These are phyloP conservation scores for Trichoderma lentiforme DNA, from an alignment of 2,329 filamentous ascomycete species.

Conservation along the genomic window DNA sequence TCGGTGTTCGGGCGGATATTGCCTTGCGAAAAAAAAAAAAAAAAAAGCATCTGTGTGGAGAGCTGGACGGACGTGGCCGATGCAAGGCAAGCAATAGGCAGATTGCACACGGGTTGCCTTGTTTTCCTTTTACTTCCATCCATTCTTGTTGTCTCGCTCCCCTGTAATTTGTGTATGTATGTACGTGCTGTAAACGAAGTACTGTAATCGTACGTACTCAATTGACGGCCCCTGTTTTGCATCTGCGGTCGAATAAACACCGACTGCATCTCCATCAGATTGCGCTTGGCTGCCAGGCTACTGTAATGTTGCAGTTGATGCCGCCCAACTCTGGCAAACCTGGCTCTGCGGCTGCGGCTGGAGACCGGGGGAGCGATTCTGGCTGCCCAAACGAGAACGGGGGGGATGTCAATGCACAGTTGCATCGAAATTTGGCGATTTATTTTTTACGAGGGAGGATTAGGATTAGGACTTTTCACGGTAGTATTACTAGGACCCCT, in stretches of 20 bases:
- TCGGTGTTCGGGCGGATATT: not conserved
- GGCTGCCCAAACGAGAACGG: not conserved
- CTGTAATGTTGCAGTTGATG: not conserved
- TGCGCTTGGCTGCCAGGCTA: not conserved
- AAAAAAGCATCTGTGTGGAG: not conserved
- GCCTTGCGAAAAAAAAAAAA: not conserved
- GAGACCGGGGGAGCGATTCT: not conserved
- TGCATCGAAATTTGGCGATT: not conserved
- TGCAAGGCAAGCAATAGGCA: not conserved
- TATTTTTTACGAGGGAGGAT: not conserved
- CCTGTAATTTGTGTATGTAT: not conserved
- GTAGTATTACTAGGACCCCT: not conserved
- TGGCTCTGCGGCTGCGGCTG: not conserved
- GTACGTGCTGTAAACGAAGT: not conserved
- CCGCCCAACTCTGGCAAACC: not conserved
- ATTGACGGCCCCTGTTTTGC: not conserved
- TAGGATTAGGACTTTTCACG: not conserved
- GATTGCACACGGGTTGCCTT: not conserved
- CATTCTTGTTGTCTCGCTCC: not conserved
- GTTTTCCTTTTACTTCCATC: not conserved
- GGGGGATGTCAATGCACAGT: not conserved
- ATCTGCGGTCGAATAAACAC: not conserved
- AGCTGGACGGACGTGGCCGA: not conserved
- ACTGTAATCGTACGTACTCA: not conserved
- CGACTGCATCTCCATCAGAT: not conserved